Evolutionary conservation across 345 rosid species (phyloP), one percentile per base, ranked within the genome.

Genomic region (Abelmoschus esculentus): DNA sequence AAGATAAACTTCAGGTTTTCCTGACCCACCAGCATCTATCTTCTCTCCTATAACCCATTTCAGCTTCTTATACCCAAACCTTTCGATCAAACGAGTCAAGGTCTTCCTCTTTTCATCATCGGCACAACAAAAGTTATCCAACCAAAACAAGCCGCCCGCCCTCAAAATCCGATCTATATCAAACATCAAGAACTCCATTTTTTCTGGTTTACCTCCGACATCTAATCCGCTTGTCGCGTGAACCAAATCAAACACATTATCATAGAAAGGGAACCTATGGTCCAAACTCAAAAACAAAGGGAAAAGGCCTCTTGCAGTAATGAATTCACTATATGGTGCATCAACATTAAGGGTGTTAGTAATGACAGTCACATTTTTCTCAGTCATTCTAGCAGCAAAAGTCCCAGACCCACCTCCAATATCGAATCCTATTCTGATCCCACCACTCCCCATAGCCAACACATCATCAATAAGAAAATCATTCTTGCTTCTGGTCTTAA

Each of bases 21-120:
- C 83, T 0, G 79, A 69, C 6, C 79, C 83, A 56, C 80, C 77
- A 18, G 79, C 66, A 77, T 87, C 93, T 15, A 56, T 56, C 74
- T 91, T 91, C 84, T 91, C 98, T 19, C 99, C 97, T 12, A 87
- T 82, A 22, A 87, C 97, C 97, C 97, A 95, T 77, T 91, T 95
- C 70, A 95, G 81, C 84, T 95, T 95, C 82, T 87, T 95, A 74
- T 95, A 91, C 50, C 96, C 92, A 40, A 95, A 89, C 65, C 79
- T 85, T 86, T 95, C 99, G 0, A 91, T 85, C 80, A 95, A 70
- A 60, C 86, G 86, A 12, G 96, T 95, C 78, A 95, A 75, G 15
- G 74, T 78, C 68, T 75, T 81, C 84, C 86, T 95, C 86, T 87
- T 90, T 69, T 81, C 89, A 4, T 90, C 96, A 14, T 69, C 78